Base-by-base conservation (phyloP, 1,284 basidiomycete species). In the Ustilago shanxiensis region DNA sequence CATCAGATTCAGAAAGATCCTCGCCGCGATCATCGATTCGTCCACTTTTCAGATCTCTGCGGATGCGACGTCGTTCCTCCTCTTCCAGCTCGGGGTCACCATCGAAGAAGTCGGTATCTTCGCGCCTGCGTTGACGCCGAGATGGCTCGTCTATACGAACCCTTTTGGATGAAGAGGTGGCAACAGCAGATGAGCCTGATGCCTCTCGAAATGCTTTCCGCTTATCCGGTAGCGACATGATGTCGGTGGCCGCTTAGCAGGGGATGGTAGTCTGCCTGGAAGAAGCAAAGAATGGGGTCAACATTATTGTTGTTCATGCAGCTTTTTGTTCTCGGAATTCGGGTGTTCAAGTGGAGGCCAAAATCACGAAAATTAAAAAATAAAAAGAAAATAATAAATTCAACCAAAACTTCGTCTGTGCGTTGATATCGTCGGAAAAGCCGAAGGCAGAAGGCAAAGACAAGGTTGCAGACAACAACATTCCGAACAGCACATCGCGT, bases 21-120 rank as follows among this genome's bases (percentile, higher is more conserved):
- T 95, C 95, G 85, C 97, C 98, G 3, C 95, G 95, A 60, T 94
- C 93, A 28, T 90, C 92, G 60, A 88, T 74, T n/a, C 85, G 71
- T 3, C 79, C 64, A 3, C 81, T 81, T 53, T 79, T 83, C 13
- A 80, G 73, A 24, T 79, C 74, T 52, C 76, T 77, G 54, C 76
- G 69, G 6, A 72, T 61, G 16, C 80, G 72, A 28, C 77, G 80
- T 33, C 61, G 67, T 14, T 84, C 81, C 53, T 80, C 69, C 51
- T 77, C 80, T 29, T 85, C 80, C 14, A 85, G 60, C 39, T 83
- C 84, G 8, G 79, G 63, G 44, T 86, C 84, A 2, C 76, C 81
- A 28, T 73, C 67, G 57, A 77, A 69, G 33, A 57, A 66, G 57
- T 72, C 74, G 59, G 59, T 68, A 6, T 69, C 69, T 22, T 63